Evolutionary conservation across 345 rosid genomes (phyloP).

Genomic region (Passiflora organensis): DNA sequence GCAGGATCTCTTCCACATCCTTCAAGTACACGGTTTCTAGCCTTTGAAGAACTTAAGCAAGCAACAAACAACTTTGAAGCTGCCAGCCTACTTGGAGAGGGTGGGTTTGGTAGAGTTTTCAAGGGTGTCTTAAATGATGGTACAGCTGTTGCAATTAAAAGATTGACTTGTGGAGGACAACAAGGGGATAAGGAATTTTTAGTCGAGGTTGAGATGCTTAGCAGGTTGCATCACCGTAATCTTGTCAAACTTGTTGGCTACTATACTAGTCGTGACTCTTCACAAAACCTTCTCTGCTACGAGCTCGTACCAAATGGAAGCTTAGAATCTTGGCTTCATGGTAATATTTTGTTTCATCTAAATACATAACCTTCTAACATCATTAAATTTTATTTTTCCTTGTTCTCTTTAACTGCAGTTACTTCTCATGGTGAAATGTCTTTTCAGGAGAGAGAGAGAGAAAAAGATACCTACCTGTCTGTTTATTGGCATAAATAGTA

Average conservation of each 20-base stretch:
- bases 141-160: conserved; percentile 95
- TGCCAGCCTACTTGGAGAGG: conserved; percentile 90
- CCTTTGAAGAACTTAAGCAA: conserved; percentile 91
- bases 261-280: conserved; percentile 79
- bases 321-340: conserved; percentile 97
- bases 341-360: conserved; percentile 35
- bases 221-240: conserved; percentile 98
- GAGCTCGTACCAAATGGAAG: conserved; percentile 99
- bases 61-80: conserved; percentile 90
- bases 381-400: conserved; percentile 3
- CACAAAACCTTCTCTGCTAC: conserved; percentile 87
- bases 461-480: background rate
- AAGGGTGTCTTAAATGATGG: conserved; percentile 97
- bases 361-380: background rate
- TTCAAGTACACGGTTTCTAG: conserved; percentile 75
- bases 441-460: background rate
- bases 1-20: conserved; percentile 80
- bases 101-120: conserved; percentile 97
- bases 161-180: conserved; percentile 84
- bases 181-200: conserved; percentile 95
- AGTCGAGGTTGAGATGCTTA: conserved; percentile 99
- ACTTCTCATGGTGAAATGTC: background rate
- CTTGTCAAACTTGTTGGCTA: conserved; percentile 98
- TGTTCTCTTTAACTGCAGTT: conserved; percentile 4
- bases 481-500: background rate